These are phyloP conservation scores for Diplosphaera chodatii DNA, from an alignment of 139 green algal genomes.

Conservation along the genomic window DNA sequence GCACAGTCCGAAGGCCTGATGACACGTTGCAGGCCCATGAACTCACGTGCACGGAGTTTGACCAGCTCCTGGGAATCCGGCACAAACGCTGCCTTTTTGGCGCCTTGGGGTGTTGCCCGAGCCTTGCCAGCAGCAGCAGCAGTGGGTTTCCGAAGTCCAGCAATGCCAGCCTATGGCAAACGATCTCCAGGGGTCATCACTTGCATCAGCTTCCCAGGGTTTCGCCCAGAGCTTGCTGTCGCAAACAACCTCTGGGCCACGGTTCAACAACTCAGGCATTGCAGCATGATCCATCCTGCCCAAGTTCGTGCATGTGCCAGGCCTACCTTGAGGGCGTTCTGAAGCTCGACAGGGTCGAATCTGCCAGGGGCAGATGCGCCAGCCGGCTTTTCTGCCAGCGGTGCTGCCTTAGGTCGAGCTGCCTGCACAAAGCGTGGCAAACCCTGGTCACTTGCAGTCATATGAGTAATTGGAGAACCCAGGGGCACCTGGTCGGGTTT, in stretches of 20 bases:
- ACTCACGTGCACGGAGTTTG: slow-evolving; percentile 13
- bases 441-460: no score
- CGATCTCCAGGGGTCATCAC: no score
- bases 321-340: slow-evolving; percentile 23
- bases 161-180: slow-evolving; percentile 12
- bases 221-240: no score
- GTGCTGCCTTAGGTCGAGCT: background rate
- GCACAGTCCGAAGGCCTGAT: no score
- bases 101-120: background rate
- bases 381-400: background rate
- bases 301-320: no score
- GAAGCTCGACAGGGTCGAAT: slow-evolving; percentile 2
- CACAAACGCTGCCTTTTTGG: slow-evolving; percentile 8
- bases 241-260: no score
- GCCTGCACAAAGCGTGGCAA: background rate
- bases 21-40: no score
- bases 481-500: no score
- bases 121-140: background rate
- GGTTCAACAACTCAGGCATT: no score
- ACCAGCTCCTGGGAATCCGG: slow-evolving; percentile 19
- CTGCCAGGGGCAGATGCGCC: background rate
- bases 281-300: no score
- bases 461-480: no score
- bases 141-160: background rate
- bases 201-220: no score